Percentiles rank a stretch among this genome's conserved stretches.
phyloP scores from a whole-genome alignment of 2,329 filamentous ascomycete species.

The Penicillium sp. region DNA sequence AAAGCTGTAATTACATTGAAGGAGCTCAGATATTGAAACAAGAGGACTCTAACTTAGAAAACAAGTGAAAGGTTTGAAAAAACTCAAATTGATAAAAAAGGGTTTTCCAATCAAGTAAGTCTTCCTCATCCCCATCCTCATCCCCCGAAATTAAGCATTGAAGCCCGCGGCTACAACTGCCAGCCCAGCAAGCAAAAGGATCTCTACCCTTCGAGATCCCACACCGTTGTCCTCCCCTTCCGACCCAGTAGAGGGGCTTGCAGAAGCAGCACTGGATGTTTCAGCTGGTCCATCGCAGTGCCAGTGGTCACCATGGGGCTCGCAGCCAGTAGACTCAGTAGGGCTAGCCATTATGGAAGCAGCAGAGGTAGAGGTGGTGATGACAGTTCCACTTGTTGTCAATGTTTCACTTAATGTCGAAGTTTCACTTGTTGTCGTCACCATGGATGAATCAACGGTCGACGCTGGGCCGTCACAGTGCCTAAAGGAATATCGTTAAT shows the following conservation, averaged over 20 bases:
- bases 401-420: not conserved
- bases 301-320: slow-evolving; percentile 25
- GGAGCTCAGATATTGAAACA: too few relatives aligned
- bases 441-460: not conserved
- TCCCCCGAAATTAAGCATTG: too few relatives aligned
- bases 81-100: too few relatives aligned
- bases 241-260: not conserved
- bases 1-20: too few relatives aligned
- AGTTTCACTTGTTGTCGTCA: not conserved
- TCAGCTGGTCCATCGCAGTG: slow-evolving; percentile 23
- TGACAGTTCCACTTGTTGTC: not conserved
- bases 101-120: too few relatives aligned
- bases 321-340: slow-evolving; percentile 23
- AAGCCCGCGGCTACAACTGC: too few relatives aligned
- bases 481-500: slow-evolving; percentile 15
- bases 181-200: too few relatives aligned
- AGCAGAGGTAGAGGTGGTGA: slow-evolving; percentile 7
- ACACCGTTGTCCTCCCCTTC: too few relatives aligned
- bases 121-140: too few relatives aligned
- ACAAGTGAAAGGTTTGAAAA: too few relatives aligned
- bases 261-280: not conserved
- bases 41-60: too few relatives aligned
- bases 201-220: too few relatives aligned
- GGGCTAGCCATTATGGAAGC: slow-evolving; percentile 20
- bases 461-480: slow-evolving; percentile 32